Percentiles rank a stretch among this genome's conserved stretches.
phyloP scores from a whole-genome alignment of 305 asterid species.

The Fraxinus velutina region DNA sequence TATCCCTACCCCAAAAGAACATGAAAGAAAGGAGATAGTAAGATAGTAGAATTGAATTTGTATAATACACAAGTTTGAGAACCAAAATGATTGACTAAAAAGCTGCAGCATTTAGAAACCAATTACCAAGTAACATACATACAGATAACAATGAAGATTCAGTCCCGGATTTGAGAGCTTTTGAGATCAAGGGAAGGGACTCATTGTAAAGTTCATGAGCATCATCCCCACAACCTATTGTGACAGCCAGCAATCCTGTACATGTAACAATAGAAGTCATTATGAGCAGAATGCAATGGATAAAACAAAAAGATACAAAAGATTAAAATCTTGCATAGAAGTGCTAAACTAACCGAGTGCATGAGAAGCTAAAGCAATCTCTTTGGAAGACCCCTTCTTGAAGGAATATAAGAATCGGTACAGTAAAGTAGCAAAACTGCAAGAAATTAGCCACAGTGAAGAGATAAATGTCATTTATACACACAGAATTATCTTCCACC shows the following conservation, averaged over 20 bases:
- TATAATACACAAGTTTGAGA: neutral
- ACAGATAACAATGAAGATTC: slow-evolving; percentile 27
- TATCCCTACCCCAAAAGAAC: neutral
- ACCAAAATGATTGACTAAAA: neutral
- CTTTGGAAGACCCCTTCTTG: slow-evolving; percentile 33
- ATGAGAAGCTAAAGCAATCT: slow-evolving; percentile 33
- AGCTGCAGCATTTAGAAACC: neutral
- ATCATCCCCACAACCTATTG: slow-evolving; percentile 35
- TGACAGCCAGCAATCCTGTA: slow-evolving; percentile 30
- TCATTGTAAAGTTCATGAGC: slow-evolving; percentile 34
- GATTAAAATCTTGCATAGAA: neutral
- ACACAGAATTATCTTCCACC: neutral
- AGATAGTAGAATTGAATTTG: neutral
- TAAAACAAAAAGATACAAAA: neutral
- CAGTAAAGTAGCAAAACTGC: slow-evolving; percentile 32
- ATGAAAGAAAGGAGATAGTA: neutral
- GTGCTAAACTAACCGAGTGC: slow-evolving; percentile 29
- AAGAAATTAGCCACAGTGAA: neutral
- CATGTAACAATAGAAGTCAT: neutral
- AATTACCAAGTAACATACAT: slow-evolving; percentile 18
- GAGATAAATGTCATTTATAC: neutral
- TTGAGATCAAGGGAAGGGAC: slow-evolving; percentile 22
- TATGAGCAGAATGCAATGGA: neutral
- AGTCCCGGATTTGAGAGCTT: slow-evolving; percentile 27
- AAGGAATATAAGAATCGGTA: slow-evolving; percentile 32